phyloP scores from a whole-genome alignment of 2,329 filamentous ascomycete species.

The Hymenoscyphus fructigenus region DNA sequence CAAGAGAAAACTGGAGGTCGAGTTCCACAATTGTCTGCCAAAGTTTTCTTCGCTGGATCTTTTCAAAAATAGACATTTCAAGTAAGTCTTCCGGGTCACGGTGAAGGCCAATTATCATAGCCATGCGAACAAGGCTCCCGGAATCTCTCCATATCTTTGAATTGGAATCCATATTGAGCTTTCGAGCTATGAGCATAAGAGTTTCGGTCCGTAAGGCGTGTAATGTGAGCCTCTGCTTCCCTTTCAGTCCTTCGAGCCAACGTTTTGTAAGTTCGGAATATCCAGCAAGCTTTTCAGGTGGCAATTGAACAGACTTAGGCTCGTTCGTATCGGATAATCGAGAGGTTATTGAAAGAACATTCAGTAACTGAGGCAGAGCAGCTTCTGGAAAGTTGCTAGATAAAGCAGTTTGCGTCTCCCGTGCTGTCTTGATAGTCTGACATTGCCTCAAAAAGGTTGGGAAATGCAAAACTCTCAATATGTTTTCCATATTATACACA shows the following conservation, averaged over 20 bases:
- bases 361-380: slow-evolving; percentile 22
- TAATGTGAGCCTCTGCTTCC: slow-evolving; percentile 20
- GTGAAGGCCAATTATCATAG: slow-evolving; percentile 58
- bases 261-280: slow-evolving; percentile 16
- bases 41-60: slow-evolving; percentile 54
- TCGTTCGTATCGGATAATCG: slow-evolving; percentile 20
- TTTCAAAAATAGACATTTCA: slow-evolving; percentile 46
- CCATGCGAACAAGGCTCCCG: slow-evolving; percentile 48
- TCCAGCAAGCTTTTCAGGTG: slow-evolving; percentile 17
- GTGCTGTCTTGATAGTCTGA: slow-evolving; percentile 12
- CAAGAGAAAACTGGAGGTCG: slow-evolving; percentile 50
- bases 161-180: not conserved
- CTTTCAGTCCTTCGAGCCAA: slow-evolving; percentile 23
- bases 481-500: slow-evolving; percentile 22
- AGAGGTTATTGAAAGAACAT: slow-evolving; percentile 19
- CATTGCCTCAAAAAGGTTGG: slow-evolving; percentile 20
- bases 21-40: slow-evolving; percentile 58
- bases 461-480: slow-evolving; percentile 24
- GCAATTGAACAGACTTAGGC: slow-evolving; percentile 6
- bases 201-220: slow-evolving; percentile 18
- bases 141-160: slow-evolving; percentile 24
- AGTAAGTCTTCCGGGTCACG: slow-evolving; percentile 52
- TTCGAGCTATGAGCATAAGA: slow-evolving; percentile 20
- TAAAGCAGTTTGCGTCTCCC: slow-evolving; percentile 8
- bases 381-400: slow-evolving; percentile 16